Conservation (phyloP, 1,284 basidiomycete genomes). For the Sphaerobolus stellatus region DNA sequence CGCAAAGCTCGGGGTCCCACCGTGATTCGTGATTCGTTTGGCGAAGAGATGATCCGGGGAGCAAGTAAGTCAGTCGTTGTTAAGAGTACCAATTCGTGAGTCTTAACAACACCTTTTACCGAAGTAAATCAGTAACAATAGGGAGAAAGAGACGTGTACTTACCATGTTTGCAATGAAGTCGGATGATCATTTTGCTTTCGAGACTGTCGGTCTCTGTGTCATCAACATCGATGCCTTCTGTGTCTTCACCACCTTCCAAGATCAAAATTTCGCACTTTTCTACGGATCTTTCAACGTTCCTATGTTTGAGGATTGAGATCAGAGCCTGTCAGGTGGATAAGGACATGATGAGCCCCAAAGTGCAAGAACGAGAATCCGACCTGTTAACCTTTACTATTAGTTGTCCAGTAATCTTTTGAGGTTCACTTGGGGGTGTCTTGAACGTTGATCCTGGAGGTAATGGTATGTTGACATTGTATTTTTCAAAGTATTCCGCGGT, state of each 20-base stretch:
- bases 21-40: conserved; percentile 60
- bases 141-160: conserved; percentile 15
- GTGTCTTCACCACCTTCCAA: conserved; percentile 45
- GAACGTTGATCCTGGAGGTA: conserved; percentile 14
- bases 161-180: conserved; percentile 79
- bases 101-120: conserved; percentile 68
- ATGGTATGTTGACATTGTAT: conserved; percentile 44
- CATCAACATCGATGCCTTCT: conserved; percentile 30
- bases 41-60: conserved; percentile 55
- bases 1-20: conserved; percentile 68
- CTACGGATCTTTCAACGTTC: conserved; percentile 70
- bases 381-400: conserved; percentile 59
- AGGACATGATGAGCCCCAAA: conserved; percentile 1
- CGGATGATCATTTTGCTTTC: conserved; percentile 71
- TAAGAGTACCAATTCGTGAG: conserved; percentile 66
- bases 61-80: conserved; percentile 57
- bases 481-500: conserved; percentile 65
- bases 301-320: conserved; percentile 70
- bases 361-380: conserved; percentile 7
- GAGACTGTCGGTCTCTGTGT: conserved; percentile 58
- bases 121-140: conserved; percentile 1
- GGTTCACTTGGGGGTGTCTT: conserved; percentile 11
- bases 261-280: conserved; percentile 71
- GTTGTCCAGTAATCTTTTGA: conserved; percentile 54
- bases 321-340: conserved; percentile 47